phyloP scores from a whole-genome alignment of 1,139 yeast species.

The Chernovozyma sophiae-reginae region DNA sequence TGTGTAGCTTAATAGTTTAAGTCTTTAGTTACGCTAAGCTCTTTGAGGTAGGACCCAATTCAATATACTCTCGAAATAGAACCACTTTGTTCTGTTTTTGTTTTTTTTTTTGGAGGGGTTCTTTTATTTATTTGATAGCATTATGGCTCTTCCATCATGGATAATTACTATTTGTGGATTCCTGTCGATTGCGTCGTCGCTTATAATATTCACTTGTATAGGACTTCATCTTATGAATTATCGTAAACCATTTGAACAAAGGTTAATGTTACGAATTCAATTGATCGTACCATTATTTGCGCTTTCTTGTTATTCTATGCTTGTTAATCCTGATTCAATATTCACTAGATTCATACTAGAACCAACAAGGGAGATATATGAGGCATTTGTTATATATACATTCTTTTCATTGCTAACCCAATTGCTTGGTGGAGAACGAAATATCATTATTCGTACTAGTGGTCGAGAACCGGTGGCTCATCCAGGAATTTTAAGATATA shows the following conservation, averaged over 20 bases:
- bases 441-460: conserved; percentile 67
- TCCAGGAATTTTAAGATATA: conserved; percentile 53
- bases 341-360: conserved; percentile 51
- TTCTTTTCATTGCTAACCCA: conserved; percentile 80
- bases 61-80: too few species aligned
- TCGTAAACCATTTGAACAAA: conserved; percentile 84
- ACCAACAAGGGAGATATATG: conserved; percentile 85
- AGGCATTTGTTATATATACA: conserved; percentile 93
- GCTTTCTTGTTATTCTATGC: conserved; percentile 48
- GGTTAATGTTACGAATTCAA: conserved; percentile 79
- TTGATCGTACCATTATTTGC: conserved; percentile 60
- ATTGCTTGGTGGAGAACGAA: conserved; percentile 88
- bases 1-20: too few species aligned
- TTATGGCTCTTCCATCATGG: conserved; percentile 28
- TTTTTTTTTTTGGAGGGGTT: too few species aligned
- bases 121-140: too few species aligned
- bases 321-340: conserved; percentile 38
- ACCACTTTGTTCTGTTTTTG: too few species aligned
- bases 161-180: conserved; percentile 29
- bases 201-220: conserved; percentile 30
- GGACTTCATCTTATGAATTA: conserved; percentile 53
- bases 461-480: conserved; percentile 73
- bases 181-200: conserved; percentile 28
- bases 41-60: too few species aligned
- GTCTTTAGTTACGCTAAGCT: too few species aligned